Evolutionary conservation across 106 monocot genomes (phyloP).

Genomic region (Narthecium ossifragum): DNA sequence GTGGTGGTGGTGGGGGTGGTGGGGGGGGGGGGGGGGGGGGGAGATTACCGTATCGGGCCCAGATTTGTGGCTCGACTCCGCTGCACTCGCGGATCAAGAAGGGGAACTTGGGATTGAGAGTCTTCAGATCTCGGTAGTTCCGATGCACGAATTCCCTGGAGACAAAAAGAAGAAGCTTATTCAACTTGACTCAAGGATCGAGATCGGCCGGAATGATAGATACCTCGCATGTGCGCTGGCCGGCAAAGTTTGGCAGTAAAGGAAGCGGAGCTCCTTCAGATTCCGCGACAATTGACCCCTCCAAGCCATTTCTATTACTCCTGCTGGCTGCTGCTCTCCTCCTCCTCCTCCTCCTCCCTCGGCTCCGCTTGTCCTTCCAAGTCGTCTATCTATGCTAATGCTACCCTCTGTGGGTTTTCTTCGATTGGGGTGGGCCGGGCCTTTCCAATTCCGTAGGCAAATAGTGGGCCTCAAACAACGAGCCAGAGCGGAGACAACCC

Average conservation of each 20-base stretch:
- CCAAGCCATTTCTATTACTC: constrained; percentile 68
- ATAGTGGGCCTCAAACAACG: no score
- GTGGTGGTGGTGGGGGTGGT: neutral
- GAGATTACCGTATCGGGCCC: constrained; percentile 85
- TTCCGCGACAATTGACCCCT: constrained; percentile 35
- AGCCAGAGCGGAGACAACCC: no score
- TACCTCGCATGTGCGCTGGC: constrained; percentile 67
- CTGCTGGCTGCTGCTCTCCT: constrained; percentile 10
- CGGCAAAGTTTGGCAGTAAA: constrained; percentile 89
- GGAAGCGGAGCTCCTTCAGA: constrained; percentile 86
- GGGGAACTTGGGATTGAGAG: constrained; percentile 78
- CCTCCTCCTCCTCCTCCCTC: no score
- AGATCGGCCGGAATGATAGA: neutral
- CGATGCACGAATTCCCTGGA: constrained; percentile 72
- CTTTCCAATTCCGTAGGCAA: no score
- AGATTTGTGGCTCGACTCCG: constrained; percentile 77
- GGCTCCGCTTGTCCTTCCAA: no score
- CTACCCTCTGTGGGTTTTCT: no score
- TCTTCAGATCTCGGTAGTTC: constrained; percentile 91
- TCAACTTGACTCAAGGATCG: neutral
- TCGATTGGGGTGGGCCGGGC: no score
- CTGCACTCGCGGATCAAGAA: constrained; percentile 86
- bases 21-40: neutral
- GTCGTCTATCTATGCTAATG: no score
- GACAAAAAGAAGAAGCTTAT: neutral